Percentiles rank a stretch among this genome's conserved stretches.
These are phyloP conservation scores for Aspergillus flavus DNA, from an alignment of 2,329 filamentous ascomycete species.

Conservation along the genomic window DNA sequence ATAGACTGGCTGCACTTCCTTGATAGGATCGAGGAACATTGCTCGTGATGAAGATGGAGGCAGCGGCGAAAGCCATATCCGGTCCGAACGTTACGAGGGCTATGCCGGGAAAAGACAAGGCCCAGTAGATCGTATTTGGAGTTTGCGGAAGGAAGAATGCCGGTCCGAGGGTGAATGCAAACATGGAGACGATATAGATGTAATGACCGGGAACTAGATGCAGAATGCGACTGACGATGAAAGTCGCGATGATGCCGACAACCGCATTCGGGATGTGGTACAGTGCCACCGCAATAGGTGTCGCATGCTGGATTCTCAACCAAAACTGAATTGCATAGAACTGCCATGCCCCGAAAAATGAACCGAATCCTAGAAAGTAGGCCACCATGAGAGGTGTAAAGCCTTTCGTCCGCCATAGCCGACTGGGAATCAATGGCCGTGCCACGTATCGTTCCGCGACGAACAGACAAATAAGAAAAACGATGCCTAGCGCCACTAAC, in stretches of 20 bases:
- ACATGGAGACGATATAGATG: slow-evolving; percentile 50
- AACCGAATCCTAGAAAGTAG: slow-evolving; percentile 49
- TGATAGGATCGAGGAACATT: slow-evolving; percentile 52
- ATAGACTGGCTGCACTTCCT: slow-evolving; percentile 48
- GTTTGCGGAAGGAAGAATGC: slow-evolving; percentile 47
- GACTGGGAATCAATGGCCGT: slow-evolving; percentile 50
- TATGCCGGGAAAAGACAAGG: slow-evolving; percentile 49
- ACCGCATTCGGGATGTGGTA: slow-evolving; percentile 51
- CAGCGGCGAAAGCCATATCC: slow-evolving; percentile 51
- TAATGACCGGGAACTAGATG: slow-evolving; percentile 51
- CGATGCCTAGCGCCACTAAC: slow-evolving; percentile 50
- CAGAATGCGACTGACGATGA: slow-evolving; percentile 50
- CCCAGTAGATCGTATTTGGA: slow-evolving; percentile 47
- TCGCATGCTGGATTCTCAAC: slow-evolving; percentile 42
- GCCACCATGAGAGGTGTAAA: slow-evolving; percentile 48
- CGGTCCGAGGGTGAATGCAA: slow-evolving; percentile 42
- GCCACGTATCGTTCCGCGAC: slow-evolving; percentile 47
- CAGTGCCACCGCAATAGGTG: slow-evolving; percentile 45
- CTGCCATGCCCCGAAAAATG: slow-evolving; percentile 48
- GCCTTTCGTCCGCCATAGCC: slow-evolving; percentile 47
- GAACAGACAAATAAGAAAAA: slow-evolving; percentile 51
- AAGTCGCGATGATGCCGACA: slow-evolving; percentile 49
- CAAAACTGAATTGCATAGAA: slow-evolving; percentile 47
- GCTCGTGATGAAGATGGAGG: slow-evolving; percentile 53
- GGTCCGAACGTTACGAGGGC: slow-evolving; percentile 51